phyloP scores from a whole-genome alignment of 495 filamentous ascomycete genomes.

The Neurospora pannonica region DNA sequence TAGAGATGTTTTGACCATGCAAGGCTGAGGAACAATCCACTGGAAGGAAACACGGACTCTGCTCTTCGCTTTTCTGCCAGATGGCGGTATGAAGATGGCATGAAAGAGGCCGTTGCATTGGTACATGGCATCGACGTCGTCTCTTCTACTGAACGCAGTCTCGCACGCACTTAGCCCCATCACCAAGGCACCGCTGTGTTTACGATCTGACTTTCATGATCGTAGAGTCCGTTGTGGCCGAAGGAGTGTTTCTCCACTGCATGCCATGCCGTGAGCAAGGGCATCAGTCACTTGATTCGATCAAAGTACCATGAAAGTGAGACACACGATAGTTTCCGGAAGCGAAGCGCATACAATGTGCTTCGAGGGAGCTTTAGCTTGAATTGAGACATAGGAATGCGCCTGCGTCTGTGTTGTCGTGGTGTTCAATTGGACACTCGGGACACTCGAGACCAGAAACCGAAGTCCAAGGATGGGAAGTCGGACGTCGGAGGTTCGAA shows the following conservation, averaged over 20 bases:
- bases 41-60: not conserved
- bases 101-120: not conserved
- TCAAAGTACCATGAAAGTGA: not conserved
- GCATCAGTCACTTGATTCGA: not conserved
- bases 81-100: not conserved
- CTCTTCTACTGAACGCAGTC: not conserved
- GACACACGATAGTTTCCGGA: not conserved
- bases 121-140: not conserved
- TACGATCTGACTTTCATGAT: not conserved
- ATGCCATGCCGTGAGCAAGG: not conserved
- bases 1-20: not conserved
- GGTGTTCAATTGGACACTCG: not conserved
- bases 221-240: not conserved
- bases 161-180: not conserved
- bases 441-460: not conserved
- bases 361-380: not conserved
- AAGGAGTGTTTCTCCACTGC: not conserved
- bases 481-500: not conserved
- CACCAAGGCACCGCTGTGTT: not conserved
- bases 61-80: not conserved
- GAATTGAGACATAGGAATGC: not conserved
- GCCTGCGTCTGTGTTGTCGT: not conserved
- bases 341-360: not conserved
- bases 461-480: not conserved
- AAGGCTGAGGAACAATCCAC: not conserved